These are phyloP conservation scores for Lichtheimia ramosa DNA, from an alignment of 371 early-diverging fungal species.

Conservation along the genomic window DNA sequence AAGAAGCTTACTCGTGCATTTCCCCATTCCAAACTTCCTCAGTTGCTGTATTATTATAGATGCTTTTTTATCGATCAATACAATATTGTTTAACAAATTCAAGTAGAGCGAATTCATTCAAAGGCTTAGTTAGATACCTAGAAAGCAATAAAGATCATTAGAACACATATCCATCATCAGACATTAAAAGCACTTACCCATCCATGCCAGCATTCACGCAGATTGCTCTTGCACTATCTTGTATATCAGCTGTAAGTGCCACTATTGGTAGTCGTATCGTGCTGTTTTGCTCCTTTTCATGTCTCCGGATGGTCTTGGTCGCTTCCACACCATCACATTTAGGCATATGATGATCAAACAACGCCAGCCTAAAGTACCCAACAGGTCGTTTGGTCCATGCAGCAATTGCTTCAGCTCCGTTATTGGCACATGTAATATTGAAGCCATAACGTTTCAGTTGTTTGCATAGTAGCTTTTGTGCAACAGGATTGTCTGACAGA, in stretches of 20 bases:
- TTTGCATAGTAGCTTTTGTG: conserved; percentile 40
- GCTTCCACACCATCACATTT: conserved; percentile 53
- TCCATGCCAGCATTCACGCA: conserved; percentile 16
- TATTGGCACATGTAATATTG: conserved; percentile 43
- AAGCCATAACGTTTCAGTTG: conserved; percentile 43
- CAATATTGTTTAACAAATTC: conserved; percentile 30
- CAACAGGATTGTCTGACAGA: conserved; percentile 43
- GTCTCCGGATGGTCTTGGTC: conserved; percentile 34
- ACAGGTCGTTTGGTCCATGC: conserved; percentile 31
- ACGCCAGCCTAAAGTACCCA: conserved; percentile 35
- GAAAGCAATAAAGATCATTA: no score
- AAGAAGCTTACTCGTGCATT: no score
- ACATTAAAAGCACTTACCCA: not conserved
- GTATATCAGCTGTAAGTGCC: conserved; percentile 13
- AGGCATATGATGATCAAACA: conserved; percentile 55
- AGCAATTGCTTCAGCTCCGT: conserved; percentile 42
- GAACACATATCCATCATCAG: no score
- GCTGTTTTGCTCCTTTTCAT: conserved; percentile 23
- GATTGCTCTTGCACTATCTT: conserved; percentile 12
- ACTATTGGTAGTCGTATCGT: conserved; percentile 21
- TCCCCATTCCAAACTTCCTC: no score
- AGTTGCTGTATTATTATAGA: no score
- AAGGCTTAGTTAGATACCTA: conserved; percentile 38
- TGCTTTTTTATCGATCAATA: not conserved
- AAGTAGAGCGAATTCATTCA: conserved; percentile 39